Percentiles rank a stretch among this genome's conserved stretches.
phyloP scores from a whole-genome alignment of 352 stramenopile genomes.

The Globisporangium nagaii region DNA sequence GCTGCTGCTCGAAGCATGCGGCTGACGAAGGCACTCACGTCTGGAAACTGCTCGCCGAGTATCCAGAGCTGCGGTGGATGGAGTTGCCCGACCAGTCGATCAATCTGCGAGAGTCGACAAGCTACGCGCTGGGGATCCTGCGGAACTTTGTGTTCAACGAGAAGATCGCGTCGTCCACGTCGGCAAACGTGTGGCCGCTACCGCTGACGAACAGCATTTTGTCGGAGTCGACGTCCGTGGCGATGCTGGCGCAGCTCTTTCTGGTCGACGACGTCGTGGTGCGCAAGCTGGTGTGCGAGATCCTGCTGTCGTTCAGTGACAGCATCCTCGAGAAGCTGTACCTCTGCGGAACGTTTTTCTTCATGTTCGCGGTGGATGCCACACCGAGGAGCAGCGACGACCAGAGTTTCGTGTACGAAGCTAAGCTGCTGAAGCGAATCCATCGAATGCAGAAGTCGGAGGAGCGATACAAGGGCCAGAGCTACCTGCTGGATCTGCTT shows the following conservation, averaged over 20 bases:
- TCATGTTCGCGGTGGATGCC: constrained; percentile 45
- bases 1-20: constrained; percentile 56
- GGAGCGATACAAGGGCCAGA: constrained; percentile 45
- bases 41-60: constrained; percentile 59
- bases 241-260: constrained; percentile 60
- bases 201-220: constrained; percentile 52
- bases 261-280: constrained; percentile 51
- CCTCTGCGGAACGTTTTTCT: constrained; percentile 64
- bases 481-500: constrained; percentile 63
- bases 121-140: constrained; percentile 48
- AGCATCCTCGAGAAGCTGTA: constrained; percentile 46
- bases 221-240: constrained; percentile 34
- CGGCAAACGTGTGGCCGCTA: constrained; percentile 44
- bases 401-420: constrained; percentile 47
- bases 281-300: constrained; percentile 51
- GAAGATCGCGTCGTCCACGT: constrained; percentile 17
- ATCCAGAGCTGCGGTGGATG: constrained; percentile 77
- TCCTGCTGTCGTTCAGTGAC: constrained; percentile 48
- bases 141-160: constrained; percentile 62
- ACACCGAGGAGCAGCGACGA: constrained; percentile 19
- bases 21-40: constrained; percentile 27
- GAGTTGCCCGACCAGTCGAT: constrained; percentile 64
- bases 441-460: constrained; percentile 56
- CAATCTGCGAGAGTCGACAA: constrained; percentile 31
- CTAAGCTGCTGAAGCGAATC: constrained; percentile 50